Conservation (phyloP, 73 alveolate genomes). For the Breviolum minutum region DNA sequence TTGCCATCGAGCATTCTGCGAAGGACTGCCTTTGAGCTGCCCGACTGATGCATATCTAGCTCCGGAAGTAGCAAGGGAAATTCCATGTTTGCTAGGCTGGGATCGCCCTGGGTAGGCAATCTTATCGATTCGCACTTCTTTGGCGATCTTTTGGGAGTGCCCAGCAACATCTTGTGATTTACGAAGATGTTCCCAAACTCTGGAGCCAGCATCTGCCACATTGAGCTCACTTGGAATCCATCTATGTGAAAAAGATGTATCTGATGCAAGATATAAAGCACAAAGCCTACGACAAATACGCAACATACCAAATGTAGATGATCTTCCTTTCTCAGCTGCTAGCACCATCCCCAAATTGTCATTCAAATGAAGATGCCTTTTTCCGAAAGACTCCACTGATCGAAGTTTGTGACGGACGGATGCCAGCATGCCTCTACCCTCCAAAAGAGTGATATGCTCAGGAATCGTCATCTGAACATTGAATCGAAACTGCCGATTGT, state of each 20-base stretch:
- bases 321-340: not conserved
- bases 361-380: slow-evolving; percentile 1
- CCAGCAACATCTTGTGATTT: not conserved
- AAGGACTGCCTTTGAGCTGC: not conserved
- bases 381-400: not conserved
- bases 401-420: not conserved
- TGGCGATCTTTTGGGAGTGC: not conserved
- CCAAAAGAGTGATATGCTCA: slow-evolving; percentile 47
- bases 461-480: not conserved
- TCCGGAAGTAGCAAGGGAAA: not conserved
- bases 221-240: slow-evolving; percentile 53
- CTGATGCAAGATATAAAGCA: not conserved
- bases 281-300: not conserved
- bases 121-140: not conserved
- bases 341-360: slow-evolving; percentile 7
- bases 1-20: not conserved
- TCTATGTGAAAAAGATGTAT: not conserved
- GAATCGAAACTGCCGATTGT: not conserved
- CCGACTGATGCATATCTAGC: not conserved
- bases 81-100: not conserved
- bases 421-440: slow-evolving; percentile 18
- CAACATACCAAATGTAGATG: not conserved
- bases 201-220: not conserved
- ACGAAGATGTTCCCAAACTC: slow-evolving; percentile 6
- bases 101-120: not conserved